Conservation (phyloP, 202 grass and related monocot species). For the Hordeum pubiflorum region DNA sequence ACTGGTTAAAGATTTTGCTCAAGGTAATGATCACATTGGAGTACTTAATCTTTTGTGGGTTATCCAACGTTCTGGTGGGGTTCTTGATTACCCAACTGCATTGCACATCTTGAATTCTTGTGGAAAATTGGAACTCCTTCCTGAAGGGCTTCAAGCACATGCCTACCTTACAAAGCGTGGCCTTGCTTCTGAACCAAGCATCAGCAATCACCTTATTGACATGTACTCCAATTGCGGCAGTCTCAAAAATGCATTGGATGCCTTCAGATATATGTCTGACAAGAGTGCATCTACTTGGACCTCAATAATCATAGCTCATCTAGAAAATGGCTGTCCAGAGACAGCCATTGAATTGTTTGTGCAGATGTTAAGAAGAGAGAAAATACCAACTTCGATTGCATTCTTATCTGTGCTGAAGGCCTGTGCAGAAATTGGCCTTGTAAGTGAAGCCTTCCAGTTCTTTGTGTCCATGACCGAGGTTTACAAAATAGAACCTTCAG, state of each 20-base stretch:
- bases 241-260: slow-evolving; percentile 38
- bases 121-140: slow-evolving; percentile 15
- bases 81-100: slow-evolving; percentile 30
- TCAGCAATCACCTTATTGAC: slow-evolving; percentile 40
- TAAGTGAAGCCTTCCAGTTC: slow-evolving; percentile 45
- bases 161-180: slow-evolving; percentile 49
- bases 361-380: slow-evolving; percentile 43
- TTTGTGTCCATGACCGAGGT: slow-evolving; percentile 53
- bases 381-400: slow-evolving; percentile 29
- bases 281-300: slow-evolving; percentile 58
- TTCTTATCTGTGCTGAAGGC: slow-evolving; percentile 52
- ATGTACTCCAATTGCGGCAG: slow-evolving; percentile 62
- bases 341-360: slow-evolving; percentile 41
- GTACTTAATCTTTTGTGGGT: slow-evolving; percentile 41
- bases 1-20: slow-evolving; percentile 33
- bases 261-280: slow-evolving; percentile 38
- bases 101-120: slow-evolving; percentile 39
- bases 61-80: slow-evolving; percentile 31
- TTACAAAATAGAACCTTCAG: slow-evolving; percentile 44
- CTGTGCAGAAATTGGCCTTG: slow-evolving; percentile 44
- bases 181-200: slow-evolving; percentile 27
- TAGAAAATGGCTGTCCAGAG: slow-evolving; percentile 40
- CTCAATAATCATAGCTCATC: slow-evolving; percentile 44
- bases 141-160: slow-evolving; percentile 49
- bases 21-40: slow-evolving; percentile 26